Base-by-base conservation (phyloP, 192 early-diverging fungal genomes). In the Backusella sp. region DNA sequence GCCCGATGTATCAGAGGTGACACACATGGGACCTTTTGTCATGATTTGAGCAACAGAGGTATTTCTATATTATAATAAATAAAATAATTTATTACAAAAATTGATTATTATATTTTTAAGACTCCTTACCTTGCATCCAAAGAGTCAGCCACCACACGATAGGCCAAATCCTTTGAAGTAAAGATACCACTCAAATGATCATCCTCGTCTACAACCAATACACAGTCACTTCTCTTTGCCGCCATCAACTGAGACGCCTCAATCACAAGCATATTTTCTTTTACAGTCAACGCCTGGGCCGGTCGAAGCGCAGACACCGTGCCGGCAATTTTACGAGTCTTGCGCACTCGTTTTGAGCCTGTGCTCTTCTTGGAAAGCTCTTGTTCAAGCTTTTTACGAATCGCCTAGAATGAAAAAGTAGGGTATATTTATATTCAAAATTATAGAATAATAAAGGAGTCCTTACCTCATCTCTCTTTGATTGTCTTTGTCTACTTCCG, bases 161-260 rank as follows among this genome's bases (percentile, higher is more conserved):
- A 96, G 36, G 94, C 91, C 36, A 96, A 85, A 83, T 96, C 95
- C 80, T 96, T 96, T 68, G 94, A 73, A 1, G 94, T 95, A 70
- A 96, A 90, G 70, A 96, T 96, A 21, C 95, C 95, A 17, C 85
- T 90, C 84, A 99, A 88, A 72, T 94, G 94, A 78, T 96, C 95
- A 39, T 97, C 92, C 28, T 92, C 90, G 77, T 97, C 93, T 15
- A 98, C 94, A 36, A 98, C 92, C 9, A 99, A 87, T 59, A 99
- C 95, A 80, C 94, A 95, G 80, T 99, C 97, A 9, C 92, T 91
- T 28, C 97, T 88, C 82, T 98, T 98, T 15, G 97, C 97, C 17
- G 97, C 97, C 97, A 99, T 99, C 79, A 94, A 86, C 83, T 94
- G 94, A 37, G 91, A 86, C 0, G 90, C 91, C 77, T 92, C 91